phyloP scores from a whole-genome alignment of 106 monocot species.

The Hemerocallis citrina region DNA sequence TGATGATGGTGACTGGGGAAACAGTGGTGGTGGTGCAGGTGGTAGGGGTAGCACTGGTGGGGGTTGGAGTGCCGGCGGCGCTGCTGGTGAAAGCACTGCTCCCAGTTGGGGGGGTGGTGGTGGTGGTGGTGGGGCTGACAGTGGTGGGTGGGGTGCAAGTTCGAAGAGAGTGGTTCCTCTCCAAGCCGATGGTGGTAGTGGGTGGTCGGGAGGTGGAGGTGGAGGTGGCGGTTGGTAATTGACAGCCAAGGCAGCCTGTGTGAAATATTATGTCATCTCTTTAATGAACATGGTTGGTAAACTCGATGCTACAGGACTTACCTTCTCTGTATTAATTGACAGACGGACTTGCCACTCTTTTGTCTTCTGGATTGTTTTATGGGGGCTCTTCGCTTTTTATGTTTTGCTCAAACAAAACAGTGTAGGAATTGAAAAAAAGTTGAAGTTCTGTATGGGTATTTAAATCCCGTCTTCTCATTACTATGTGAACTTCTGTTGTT shows the following conservation, averaged over 20 bases:
- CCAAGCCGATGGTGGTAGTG: background rate
- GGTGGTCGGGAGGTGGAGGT: constrained; percentile 13
- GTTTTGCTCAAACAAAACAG: too few species aligned
- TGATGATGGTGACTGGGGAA: constrained; percentile 12
- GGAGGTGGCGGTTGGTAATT: constrained; percentile 17
- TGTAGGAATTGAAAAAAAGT: too few species aligned
- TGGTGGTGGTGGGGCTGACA: constrained; percentile 6
- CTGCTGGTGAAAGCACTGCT: too few species aligned
- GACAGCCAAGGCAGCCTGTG: background rate
- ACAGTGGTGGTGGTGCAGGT: background rate
- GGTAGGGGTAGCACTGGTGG: constrained; percentile 6
- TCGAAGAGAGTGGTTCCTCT: constrained; percentile 9
- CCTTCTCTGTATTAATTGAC: too few species aligned
- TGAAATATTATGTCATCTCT: background rate
- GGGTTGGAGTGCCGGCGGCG: constrained; percentile 8
- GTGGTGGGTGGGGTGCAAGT: constrained; percentile 14
- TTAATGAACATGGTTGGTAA: background rate
- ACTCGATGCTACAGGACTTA: too few species aligned
- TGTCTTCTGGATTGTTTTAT: too few species aligned
- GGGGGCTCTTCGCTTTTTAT: too few species aligned
- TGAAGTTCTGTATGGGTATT: too few species aligned
- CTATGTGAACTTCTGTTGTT: too few species aligned
- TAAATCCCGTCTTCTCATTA: too few species aligned
- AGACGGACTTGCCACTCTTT: too few species aligned
- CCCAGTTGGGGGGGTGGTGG: too few species aligned